phyloP scores from a whole-genome alignment of 768 basidiomycete species.

The Tylopilus vinaceipallidus region DNA sequence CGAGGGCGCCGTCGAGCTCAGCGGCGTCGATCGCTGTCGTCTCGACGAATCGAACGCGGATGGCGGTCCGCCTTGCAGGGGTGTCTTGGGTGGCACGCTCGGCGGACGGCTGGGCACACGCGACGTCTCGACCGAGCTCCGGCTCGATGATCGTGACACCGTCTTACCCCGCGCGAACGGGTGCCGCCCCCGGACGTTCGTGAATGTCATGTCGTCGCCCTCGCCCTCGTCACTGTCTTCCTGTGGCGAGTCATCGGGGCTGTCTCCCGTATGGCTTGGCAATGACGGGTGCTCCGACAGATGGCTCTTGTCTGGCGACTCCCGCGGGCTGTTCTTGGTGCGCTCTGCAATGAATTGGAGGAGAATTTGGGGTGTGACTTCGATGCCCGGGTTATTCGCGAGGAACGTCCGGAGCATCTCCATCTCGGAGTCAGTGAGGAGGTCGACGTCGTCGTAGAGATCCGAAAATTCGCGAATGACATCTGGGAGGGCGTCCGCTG shows the following conservation, averaged over 20 bases:
- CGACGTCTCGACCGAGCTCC: slow-evolving; percentile 47
- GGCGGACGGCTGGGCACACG: slow-evolving; percentile 48
- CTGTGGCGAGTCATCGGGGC: slow-evolving; percentile 34
- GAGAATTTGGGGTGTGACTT: slow-evolving; percentile 66
- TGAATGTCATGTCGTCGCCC: slow-evolving; percentile 34
- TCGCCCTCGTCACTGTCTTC: slow-evolving; percentile 36
- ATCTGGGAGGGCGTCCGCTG: slow-evolving; percentile 68
- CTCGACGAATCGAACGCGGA: slow-evolving; percentile 71
- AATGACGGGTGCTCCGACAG: slow-evolving; percentile 8
- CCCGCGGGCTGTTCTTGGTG: slow-evolving; percentile 40
- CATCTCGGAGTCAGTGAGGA: slow-evolving; percentile 65
- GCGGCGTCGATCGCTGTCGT: slow-evolving; percentile 69
- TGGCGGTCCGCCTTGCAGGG: slow-evolving; percentile 34
- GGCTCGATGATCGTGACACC: slow-evolving; percentile 57
- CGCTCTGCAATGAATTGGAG: slow-evolving; percentile 63
- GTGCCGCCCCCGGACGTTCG: slow-evolving; percentile 40
- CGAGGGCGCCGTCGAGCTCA: slow-evolving; percentile 59
- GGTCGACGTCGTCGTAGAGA: slow-evolving; percentile 55
- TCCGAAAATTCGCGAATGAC: slow-evolving; percentile 64
- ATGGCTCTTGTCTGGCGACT: slow-evolving; percentile 24
- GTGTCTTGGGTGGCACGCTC: slow-evolving; percentile 57
- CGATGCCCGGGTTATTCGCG: slow-evolving; percentile 56
- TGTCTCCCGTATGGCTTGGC: slow-evolving; percentile 22
- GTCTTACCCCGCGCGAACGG: slow-evolving; percentile 21
- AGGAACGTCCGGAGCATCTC: slow-evolving; percentile 57